Percentiles rank a stretch among this genome's conserved stretches.
Conservation (phyloP, 164 flowering plant species). For the Annona cherimola region DNA sequence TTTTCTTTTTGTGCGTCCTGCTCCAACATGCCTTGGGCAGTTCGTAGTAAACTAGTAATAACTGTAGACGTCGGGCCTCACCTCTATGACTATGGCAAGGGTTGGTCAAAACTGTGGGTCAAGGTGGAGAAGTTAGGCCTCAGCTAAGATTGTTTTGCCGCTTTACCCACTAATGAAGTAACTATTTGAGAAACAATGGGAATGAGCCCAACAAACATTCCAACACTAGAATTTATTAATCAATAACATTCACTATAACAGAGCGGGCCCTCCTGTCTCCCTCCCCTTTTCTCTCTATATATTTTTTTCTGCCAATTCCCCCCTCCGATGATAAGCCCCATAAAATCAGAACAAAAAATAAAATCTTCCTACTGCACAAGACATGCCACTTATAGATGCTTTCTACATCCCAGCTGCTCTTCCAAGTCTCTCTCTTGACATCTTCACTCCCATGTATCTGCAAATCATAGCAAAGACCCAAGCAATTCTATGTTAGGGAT, state of each 20-base stretch:
- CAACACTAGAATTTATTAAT: background rate
- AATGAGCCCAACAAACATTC: background rate
- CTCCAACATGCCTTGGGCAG: no score
- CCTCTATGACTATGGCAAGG: no score
- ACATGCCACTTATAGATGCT: background rate
- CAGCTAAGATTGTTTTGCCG: no score
- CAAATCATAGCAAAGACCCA: slow-evolving; percentile 5
- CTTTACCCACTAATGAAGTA: background rate
- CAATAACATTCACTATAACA: background rate
- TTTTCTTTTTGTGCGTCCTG: no score
- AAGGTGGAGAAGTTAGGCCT: no score
- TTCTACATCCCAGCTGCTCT: slow-evolving; percentile 41
- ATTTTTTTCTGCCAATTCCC: background rate
- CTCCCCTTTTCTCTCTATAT: background rate
- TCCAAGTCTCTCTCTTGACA: slow-evolving; percentile 66
- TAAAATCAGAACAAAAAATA: background rate
- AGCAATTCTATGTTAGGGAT: background rate
- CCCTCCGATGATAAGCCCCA: background rate
- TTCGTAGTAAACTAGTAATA: no score
- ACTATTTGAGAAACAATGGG: background rate
- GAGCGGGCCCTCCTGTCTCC: background rate
- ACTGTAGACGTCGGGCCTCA: no score
- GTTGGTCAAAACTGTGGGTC: no score
- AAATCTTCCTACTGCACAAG: background rate
- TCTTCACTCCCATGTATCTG: slow-evolving; percentile 95